Base-by-base conservation (phyloP, 164 flowering plant species). In the Vitis labrusca region DNA sequence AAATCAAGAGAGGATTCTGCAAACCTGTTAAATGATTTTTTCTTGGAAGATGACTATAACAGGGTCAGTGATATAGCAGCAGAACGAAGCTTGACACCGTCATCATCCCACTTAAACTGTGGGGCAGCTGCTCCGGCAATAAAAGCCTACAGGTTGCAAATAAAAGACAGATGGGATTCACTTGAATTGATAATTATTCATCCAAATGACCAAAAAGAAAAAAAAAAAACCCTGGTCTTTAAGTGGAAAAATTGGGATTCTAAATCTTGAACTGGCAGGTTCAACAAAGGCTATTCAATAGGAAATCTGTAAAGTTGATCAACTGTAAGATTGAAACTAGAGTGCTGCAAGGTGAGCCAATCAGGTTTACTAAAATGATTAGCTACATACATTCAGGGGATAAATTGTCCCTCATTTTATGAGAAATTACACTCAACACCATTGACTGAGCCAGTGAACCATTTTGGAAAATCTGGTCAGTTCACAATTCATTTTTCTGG, bases 121-220 rank as follows among this genome's bases (percentile, higher is more conserved):
- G 97, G 97, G 9, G 97, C 97, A 78, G 93, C 72, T 77, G 91
- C 98, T 73, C 93, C 98, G 65, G 98, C 94, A 71, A 95, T 80
- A 77, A 76, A 64, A 63, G 86, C 89, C 99, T 95, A 56, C 23
- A 80, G 61, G 12, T 37, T 37, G 44, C 44, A 37, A 37, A 76
- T 9, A 13, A 11, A 56, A 1, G 48, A 5, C 4, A n/a, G 60
- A 13, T 6, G 19, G 55, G 50, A 62, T 53, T 17, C n/a, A n/a
- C 44, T 16, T 47, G 50, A 67, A 56, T 9, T n/a, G 59, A 16
- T 16, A 14, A 8, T 57, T 16, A 57, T 16, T n/a, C 29, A 17
- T 57, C 3, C 12, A 44, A 44, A 29, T 52, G 14, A 64, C 8
- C 0, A 13, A 53, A 17, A 12, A 8, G 1, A 23, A 23, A 23